phyloP scores from a whole-genome alignment of 768 basidiomycete species.

The Lenzites betulinus region DNA sequence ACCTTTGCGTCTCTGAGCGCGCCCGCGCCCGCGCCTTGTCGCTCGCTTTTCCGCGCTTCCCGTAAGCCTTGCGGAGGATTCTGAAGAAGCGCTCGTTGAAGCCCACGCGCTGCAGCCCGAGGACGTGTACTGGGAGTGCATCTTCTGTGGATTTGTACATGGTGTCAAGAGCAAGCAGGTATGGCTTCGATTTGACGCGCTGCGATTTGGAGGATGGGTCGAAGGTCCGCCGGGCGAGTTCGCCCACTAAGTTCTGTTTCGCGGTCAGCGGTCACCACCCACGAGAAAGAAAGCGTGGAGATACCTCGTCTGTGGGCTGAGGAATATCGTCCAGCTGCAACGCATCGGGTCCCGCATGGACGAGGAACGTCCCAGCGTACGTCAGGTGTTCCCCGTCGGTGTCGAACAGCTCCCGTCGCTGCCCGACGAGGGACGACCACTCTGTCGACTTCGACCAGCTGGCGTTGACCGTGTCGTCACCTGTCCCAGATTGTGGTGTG shows the following conservation, averaged over 20 bases:
- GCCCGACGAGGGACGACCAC: slow-evolving; percentile 9
- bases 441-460: background rate
- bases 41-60: slow-evolving; percentile 4
- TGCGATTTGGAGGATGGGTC: slow-evolving; percentile 1
- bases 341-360: slow-evolving; percentile 4
- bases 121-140: background rate
- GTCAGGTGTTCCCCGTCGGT: slow-evolving; percentile 1
- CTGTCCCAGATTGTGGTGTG: background rate
- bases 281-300: background rate
- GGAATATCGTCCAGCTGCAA: background rate
- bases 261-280: background rate
- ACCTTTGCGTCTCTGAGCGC: slow-evolving; percentile 2
- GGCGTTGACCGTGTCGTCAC: background rate
- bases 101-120: slow-evolving; percentile 19
- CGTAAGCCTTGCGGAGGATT: slow-evolving; percentile 5
- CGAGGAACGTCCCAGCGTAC: slow-evolving; percentile 20
- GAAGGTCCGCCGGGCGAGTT: slow-evolving; percentile 5
- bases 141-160: slow-evolving; percentile 5
- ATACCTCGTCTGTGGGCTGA: background rate
- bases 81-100: slow-evolving; percentile 13
- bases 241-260: background rate
- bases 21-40: background rate
- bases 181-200: slow-evolving; percentile 5
- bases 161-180: slow-evolving; percentile 1
- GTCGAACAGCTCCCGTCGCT: slow-evolving; percentile 14